Percentiles rank a stretch among this genome's conserved stretches.
Conservation (phyloP, 306 rosid genomes). For the Luffa aegyptiaca region DNA sequence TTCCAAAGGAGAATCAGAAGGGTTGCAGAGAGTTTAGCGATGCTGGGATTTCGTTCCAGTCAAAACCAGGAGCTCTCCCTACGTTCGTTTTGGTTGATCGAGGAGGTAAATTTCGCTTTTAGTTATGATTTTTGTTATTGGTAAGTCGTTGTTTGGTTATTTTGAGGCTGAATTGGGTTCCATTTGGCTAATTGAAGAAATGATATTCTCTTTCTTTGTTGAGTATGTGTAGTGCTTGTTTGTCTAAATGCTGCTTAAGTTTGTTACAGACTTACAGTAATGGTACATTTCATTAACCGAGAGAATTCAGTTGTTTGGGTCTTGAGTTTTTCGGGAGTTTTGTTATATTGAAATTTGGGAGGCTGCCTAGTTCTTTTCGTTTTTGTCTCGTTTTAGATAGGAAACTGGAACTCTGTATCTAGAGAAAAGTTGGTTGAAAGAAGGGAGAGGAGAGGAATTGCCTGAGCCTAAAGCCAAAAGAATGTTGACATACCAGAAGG, state of each 20-base stretch:
- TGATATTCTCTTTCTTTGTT: not conserved
- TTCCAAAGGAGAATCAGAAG: slow-evolving; percentile 74
- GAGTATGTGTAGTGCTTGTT: not conserved
- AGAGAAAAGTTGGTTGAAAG: not conserved
- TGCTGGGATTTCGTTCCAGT: slow-evolving; percentile 53
- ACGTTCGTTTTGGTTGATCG: slow-evolving; percentile 87
- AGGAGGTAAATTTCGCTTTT: slow-evolving; percentile 48
- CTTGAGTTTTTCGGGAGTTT: not conserved
- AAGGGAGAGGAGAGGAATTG: not conserved
- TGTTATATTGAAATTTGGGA: not conserved
- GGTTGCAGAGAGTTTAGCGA: slow-evolving; percentile 80
- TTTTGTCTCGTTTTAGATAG: not conserved
- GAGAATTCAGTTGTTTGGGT: not conserved
- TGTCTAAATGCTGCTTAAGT: not conserved
- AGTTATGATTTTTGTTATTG: not conserved
- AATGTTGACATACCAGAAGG: not conserved
- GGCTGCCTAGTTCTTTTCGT: not conserved
- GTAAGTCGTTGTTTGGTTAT: slow-evolving; percentile 8
- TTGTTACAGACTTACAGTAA: not conserved
- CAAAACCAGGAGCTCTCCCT: slow-evolving; percentile 83
- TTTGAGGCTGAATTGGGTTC: not conserved
- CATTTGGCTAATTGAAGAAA: not conserved
- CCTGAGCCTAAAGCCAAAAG: not conserved
- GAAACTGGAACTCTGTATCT: not conserved
- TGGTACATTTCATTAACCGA: not conserved